Base-by-base conservation (phyloP, 2,329 filamentous ascomycete genomes). In the Colletotrichum sp. region DNA sequence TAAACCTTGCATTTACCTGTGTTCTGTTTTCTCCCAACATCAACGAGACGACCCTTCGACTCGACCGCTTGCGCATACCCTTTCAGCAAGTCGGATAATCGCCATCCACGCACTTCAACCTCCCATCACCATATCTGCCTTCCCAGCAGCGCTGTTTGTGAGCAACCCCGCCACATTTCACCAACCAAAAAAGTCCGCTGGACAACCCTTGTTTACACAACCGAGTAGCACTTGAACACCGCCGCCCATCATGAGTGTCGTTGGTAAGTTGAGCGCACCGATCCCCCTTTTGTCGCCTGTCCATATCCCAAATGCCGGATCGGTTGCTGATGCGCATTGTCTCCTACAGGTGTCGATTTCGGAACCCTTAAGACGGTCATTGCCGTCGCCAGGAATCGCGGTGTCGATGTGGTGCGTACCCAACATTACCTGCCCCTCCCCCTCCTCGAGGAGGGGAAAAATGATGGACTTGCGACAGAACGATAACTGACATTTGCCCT, bases 291-390 rank as follows among this genome's bases (percentile, higher is more conserved):
- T 28, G 68, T 71, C 65, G 48, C 39, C 39, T 16, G 7, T 48
- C n/a, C 36, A 63, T 34, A 52, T 60, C 8, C 30, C 22, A 64
- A 24, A 57, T 52, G 39, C 60, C 13, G 28, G 26, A 36, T 22
- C 7, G 8, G 52, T 72, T 60, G 60, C 77, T 81, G 76, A 80
- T 62, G 59, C 55, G 22, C 30, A 48, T 68, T 63, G n/a, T 34
- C 55, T 72, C 71, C 70, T 72, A 28, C 63, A 92, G 96, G 96
- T 88, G 92, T 98, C 87, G 96, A 99, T 92, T 94, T 99, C 89
- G 96, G 96, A 89, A 95, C 95, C 81, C 93, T 98, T 86, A 98
- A 98, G 92, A 98, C 96, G 85, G 96, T 98, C 84, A 95, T 99
- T 88, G 96, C 96, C 85, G 96, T 99, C 87, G 97, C 97, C 85